These are phyloP conservation scores for Hapsidospora chrysogenum DNA, from an alignment of 495 filamentous ascomycete genomes.

Conservation along the genomic window DNA sequence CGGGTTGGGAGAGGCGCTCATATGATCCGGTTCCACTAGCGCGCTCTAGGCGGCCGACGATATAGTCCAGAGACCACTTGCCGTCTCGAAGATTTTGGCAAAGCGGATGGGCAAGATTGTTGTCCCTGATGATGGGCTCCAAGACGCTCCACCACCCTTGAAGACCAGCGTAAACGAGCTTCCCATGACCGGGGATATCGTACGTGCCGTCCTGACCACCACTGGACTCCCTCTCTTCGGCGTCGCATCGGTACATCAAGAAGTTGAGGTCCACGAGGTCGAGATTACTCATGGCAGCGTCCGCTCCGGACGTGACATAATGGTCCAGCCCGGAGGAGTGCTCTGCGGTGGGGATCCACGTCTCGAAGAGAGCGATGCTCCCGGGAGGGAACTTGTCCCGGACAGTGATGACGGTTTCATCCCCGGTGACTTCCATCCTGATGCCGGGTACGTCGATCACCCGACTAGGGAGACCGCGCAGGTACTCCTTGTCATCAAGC, in stretches of 20 bases:
- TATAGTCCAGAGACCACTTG: slow-evolving; percentile 89
- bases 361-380: slow-evolving; percentile 88
- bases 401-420: slow-evolving; percentile 67
- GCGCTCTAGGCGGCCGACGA: slow-evolving; percentile 58
- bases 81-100: slow-evolving; percentile 86
- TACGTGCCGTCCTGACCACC: slow-evolving; percentile 73
- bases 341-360: slow-evolving; percentile 75
- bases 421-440: slow-evolving; percentile 43
- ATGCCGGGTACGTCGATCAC: slow-evolving; percentile 57
- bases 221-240: slow-evolving; percentile 76
- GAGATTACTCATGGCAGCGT: slow-evolving; percentile 57
- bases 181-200: slow-evolving; percentile 63
- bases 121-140: slow-evolving; percentile 67
- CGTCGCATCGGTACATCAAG: slow-evolving; percentile 77
- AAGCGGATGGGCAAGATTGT: slow-evolving; percentile 82
- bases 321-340: slow-evolving; percentile 64
- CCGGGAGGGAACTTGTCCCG: slow-evolving; percentile 74
- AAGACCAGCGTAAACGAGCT: slow-evolving; percentile 84
- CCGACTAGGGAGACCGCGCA: slow-evolving; percentile 70
- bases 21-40: slow-evolving; percentile 44
- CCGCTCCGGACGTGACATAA: slow-evolving; percentile 66
- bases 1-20: slow-evolving; percentile 40
- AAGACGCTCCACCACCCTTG: slow-evolving; percentile 98
- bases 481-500: slow-evolving; percentile 46
- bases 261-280: slow-evolving; percentile 78